These are phyloP conservation scores for Neofusicoccum sp. DNA, from an alignment of 2,329 filamentous ascomycete genomes.

Conservation along the genomic window DNA sequence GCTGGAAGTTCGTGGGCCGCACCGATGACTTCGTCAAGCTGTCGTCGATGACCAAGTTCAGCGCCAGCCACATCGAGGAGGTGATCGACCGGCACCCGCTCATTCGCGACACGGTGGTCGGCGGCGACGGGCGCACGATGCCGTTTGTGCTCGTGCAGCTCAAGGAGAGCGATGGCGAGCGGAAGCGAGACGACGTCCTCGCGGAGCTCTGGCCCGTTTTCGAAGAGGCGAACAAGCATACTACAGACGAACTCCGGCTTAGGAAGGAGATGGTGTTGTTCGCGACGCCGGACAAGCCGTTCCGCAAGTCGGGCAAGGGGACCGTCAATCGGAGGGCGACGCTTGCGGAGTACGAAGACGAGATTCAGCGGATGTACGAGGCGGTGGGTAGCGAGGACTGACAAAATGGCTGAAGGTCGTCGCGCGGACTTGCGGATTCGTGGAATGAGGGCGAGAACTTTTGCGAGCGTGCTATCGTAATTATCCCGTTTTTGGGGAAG, in stretches of 20 bases:
- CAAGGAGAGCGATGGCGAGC: slow-evolving; percentile 13
- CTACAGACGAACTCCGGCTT: background rate
- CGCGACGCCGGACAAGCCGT: background rate
- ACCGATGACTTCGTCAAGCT: slow-evolving; percentile 28
- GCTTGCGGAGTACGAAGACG: background rate
- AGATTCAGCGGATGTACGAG: background rate
- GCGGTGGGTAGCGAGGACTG: background rate
- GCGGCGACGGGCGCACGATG: background rate
- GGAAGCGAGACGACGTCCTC: background rate
- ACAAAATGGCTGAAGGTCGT: background rate
- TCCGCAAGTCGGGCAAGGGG: background rate
- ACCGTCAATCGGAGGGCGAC: slow-evolving; percentile 3
- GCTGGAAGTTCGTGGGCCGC: slow-evolving; percentile 23
- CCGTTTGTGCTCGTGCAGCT: slow-evolving; percentile 25
- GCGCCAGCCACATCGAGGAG: slow-evolving; percentile 23
- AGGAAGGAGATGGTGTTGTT: slow-evolving; percentile 2
- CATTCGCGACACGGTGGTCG: slow-evolving; percentile 16
- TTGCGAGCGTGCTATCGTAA: too few relatives aligned
- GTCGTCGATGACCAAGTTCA: slow-evolving; percentile 24
- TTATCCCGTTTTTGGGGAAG: background rate
- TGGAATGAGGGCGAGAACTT: background rate
- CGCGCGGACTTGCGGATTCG: background rate
- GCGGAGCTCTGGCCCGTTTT: background rate
- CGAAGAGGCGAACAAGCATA: slow-evolving; percentile 14
- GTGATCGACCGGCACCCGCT: slow-evolving; percentile 21